These are phyloP conservation scores for Arachis hypogaea DNA, from an alignment of 306 rosid genomes.

Conservation along the genomic window DNA sequence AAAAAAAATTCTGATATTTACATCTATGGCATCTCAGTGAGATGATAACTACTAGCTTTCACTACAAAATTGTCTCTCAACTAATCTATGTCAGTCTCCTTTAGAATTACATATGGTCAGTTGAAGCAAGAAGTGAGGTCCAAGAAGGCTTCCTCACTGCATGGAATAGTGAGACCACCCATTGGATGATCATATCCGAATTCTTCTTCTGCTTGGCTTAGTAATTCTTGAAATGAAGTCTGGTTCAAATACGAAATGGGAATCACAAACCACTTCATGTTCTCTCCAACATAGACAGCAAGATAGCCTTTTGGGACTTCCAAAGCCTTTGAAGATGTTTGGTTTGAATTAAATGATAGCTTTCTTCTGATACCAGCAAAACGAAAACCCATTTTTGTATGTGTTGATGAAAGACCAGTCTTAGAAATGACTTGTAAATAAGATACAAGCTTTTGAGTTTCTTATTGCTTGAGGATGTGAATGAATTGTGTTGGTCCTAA, in stretches of 20 bases:
- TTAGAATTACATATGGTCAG: too few species aligned
- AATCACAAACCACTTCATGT: conserved; percentile 43
- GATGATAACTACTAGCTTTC: too few species aligned
- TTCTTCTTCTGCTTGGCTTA: conserved; percentile 35
- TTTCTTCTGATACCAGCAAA: conserved; percentile 13
- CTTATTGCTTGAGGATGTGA: conserved; percentile 16
- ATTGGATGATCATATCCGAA: conserved; percentile 46
- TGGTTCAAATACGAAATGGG: background rate
- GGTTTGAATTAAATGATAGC: conserved; percentile 1
- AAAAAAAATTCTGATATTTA: too few species aligned
- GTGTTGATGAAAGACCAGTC: background rate
- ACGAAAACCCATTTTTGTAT: conserved; percentile 37
- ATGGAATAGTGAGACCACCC: conserved; percentile 48
- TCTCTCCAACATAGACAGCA: conserved; percentile 44
- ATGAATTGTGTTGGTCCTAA: conserved; percentile 32
- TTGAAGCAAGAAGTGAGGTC: conserved; percentile 18
- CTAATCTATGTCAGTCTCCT: too few species aligned
- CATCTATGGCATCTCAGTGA: too few species aligned
- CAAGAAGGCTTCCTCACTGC: background rate
- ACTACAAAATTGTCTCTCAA: too few species aligned
- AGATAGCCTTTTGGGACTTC: conserved; percentile 52
- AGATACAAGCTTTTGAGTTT: conserved; percentile 2
- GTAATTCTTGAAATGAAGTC: background rate
- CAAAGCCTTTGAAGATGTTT: conserved; percentile 18
- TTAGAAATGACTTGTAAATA: background rate